Conservation (phyloP, 257 asterid species). For the Lycium ferocissimum region DNA sequence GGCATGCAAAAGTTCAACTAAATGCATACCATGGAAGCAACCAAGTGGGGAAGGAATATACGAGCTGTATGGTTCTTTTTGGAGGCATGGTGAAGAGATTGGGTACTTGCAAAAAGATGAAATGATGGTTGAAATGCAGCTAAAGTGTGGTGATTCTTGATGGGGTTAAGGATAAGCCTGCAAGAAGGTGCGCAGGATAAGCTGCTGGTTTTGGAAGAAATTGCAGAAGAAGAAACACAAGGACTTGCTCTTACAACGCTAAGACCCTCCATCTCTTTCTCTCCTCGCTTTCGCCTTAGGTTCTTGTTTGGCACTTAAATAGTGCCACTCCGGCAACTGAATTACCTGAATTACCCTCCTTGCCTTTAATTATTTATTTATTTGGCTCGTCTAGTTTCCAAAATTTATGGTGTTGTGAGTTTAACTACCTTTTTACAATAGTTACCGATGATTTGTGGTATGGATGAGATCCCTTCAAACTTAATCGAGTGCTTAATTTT, state of each 20-base stretch:
- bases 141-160: conserved; percentile 33
- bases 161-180: conserved; percentile 42
- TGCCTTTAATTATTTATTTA: background rate
- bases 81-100: conserved; percentile 40
- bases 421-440: background rate
- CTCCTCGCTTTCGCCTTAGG: conserved; percentile 28
- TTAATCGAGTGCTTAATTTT: no score
- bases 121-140: conserved; percentile 63
- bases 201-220: conserved; percentile 37
- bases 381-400: no score
- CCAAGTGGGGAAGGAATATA: conserved; percentile 78
- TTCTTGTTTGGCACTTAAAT: background rate
- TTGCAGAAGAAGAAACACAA: conserved; percentile 40
- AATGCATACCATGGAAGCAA: conserved; percentile 72
- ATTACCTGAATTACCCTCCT: background rate
- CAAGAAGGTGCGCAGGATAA: conserved; percentile 42
- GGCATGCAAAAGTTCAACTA: background rate
- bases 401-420: background rate
- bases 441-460: background rate
- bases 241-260: conserved; percentile 50
- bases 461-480: background rate
- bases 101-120: conserved; percentile 50
- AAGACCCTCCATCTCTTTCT: conserved; percentile 57
- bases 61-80: conserved; percentile 45
- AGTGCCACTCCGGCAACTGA: background rate